phyloP scores from a whole-genome alignment of 257 asterid species.

The Capsicum rhomboideum region DNA sequence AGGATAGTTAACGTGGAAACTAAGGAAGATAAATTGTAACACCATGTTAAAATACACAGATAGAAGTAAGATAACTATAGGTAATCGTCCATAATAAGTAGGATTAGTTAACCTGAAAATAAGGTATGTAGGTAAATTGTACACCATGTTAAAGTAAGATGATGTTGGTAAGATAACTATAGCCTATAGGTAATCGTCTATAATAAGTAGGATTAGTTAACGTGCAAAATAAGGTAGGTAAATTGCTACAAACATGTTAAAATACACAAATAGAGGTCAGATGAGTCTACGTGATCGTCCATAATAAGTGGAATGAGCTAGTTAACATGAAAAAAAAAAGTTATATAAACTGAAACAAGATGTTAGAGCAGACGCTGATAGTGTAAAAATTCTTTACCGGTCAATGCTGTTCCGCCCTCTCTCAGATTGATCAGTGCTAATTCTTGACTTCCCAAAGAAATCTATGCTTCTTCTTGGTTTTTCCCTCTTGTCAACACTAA shows the following conservation, averaged over 20 bases:
- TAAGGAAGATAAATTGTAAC: not conserved
- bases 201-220: not conserved
- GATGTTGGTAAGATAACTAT: not conserved
- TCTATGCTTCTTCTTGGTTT: not conserved
- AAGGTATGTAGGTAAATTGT: not conserved
- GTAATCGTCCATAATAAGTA: not conserved
- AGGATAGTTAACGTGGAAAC: not conserved
- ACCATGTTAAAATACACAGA: not conserved
- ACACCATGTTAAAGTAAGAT: not conserved
- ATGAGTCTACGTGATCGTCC: not conserved
- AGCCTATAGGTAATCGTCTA: not conserved
- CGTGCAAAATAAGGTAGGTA: not conserved
- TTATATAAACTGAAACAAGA: not conserved
- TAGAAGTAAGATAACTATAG: not conserved
- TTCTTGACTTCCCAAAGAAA: not conserved
- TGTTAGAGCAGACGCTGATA: not conserved
- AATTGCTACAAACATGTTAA: not conserved
- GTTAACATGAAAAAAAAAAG: not conserved
- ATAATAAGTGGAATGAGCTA: not conserved
- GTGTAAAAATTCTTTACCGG: not conserved
- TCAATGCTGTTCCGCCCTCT: not conserved
- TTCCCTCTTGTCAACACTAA: not conserved
- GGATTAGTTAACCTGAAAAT: not conserved
- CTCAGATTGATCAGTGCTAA: not conserved
- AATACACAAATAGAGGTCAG: not conserved